phyloP scores from a whole-genome alignment of 805 yeast genomes.

The Monosporozyma yasuniensis region DNA sequence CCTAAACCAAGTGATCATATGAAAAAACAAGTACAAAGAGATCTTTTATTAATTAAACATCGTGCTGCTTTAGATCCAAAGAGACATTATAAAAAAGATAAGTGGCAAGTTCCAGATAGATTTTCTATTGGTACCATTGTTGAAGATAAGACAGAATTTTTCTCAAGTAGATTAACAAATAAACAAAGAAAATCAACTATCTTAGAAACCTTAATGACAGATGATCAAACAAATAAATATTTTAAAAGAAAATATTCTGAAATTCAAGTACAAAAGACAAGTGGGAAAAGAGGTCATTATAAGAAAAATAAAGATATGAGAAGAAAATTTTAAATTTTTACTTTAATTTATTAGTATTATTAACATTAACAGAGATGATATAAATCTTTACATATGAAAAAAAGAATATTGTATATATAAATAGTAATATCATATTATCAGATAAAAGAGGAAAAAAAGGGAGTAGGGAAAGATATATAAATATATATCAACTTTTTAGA shows the following conservation, averaged over 20 bases:
- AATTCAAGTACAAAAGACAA: constrained; percentile 53
- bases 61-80: constrained; percentile 92
- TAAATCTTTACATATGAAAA: too few relatives aligned
- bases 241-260: constrained; percentile 79
- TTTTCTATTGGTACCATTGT: constrained; percentile 86
- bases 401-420: background rate
- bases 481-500: too few relatives aligned
- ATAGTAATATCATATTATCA: background rate
- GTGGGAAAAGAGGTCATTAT: constrained; percentile 61
- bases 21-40: constrained; percentile 50
- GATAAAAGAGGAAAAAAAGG: too few relatives aligned
- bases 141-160: constrained; percentile 75
- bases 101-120: constrained; percentile 65
- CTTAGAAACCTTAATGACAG: constrained; percentile 75
- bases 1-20: constrained; percentile 70
- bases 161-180: constrained; percentile 46
- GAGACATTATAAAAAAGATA: constrained; percentile 84
- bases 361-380: background rate
- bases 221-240: constrained; percentile 58
- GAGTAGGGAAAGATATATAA: background rate
- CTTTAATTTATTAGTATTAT: background rate
- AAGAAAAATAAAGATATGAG: constrained; percentile 57
- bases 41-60: constrained; percentile 68
- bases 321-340: constrained; percentile 18
- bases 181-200: constrained; percentile 70